Base-by-base conservation (phyloP, 495 filamentous ascomycete genomes). In the Tetracladium setigerum region DNA sequence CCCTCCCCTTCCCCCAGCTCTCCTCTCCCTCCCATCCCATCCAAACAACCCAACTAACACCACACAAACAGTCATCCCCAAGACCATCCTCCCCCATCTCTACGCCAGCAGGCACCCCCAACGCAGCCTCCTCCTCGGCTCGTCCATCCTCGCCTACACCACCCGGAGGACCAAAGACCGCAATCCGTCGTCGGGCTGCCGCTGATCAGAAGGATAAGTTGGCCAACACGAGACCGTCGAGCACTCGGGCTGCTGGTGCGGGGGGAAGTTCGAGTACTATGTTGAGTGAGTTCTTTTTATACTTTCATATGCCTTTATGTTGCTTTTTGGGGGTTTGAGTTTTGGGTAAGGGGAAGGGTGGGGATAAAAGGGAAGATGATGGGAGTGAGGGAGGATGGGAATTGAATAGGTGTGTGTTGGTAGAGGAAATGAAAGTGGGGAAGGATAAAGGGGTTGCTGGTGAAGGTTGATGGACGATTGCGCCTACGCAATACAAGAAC, bases 241-340 rank as follows among this genome's bases (percentile, higher is more conserved):
- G 86, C 64, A 98, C 92, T 45, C 77, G 94, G 52, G 82, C 91
- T 30, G 92, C 92, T 13, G 92, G 94, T 52, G 92, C 94, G 9
- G 92, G 92, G 50, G 92, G 92, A 48, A 95, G 89, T 56, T 92
- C 84, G 64, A 92, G 88, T 65, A 98, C 92, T 38, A 98, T 98
- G 92, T 78, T 98, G 67, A 88, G 91, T 82, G 77, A 49, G 81
- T 76, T 27, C 40, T 15, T 4, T 38, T 24, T 45, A 14, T 44
- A 15, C 1, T 33, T 9, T 30, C 10, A 36, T 40, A 40, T 33
- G 27, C 12, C n/a, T n/a, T n/a, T n/a, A n/a, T n/a, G n/a, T n/a
- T n/a, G n/a, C 17, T 9, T 38, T 12, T 40, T 40, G 3, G 5
- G 19, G 38, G 11, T 15, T 31, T 45, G 4, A 6, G 41, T 38